Evolutionary conservation across 176 grass and related monocot genomes (phyloP).

Genomic region (Ananas comosus): DNA sequence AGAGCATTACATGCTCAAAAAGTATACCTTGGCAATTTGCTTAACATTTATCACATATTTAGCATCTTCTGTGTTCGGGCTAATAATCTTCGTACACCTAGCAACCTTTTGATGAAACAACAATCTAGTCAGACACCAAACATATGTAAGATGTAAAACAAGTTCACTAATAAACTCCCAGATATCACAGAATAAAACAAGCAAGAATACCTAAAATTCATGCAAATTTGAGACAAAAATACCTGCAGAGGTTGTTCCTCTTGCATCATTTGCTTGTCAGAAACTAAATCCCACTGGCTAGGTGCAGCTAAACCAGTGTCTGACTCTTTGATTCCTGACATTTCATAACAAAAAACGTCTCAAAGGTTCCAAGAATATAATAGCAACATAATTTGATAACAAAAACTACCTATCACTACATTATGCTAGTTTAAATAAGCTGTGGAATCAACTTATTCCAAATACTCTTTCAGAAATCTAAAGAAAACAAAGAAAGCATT

Average conservation of each 20-base stretch:
- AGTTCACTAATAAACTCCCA: not conserved
- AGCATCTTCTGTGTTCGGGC: conserved; percentile 83
- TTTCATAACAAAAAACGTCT: not conserved
- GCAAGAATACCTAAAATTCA: not conserved
- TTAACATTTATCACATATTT: conserved; percentile 99
- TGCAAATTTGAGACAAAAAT: not conserved
- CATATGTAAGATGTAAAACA: not conserved
- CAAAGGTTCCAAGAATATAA: not conserved
- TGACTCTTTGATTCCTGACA: too few relatives aligned
- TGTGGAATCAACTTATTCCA: too few relatives aligned
- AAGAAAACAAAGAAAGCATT: too few relatives aligned
- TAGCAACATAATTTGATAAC: not conserved
- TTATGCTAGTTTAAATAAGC: not conserved
- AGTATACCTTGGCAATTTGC: conserved; percentile 89
- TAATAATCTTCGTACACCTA: conserved; percentile 97
- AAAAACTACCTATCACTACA: not conserved
- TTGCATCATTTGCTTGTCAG: conserved; percentile 99
- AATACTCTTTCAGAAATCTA: too few relatives aligned
- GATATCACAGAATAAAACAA: not conserved
- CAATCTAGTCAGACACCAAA: too few relatives aligned
- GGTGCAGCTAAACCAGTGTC: conserved; percentile 78
- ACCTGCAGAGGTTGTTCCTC: conserved; percentile 85
- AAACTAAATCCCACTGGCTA: conserved; percentile 93
- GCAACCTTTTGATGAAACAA: conserved; percentile 44
- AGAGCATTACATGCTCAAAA: not conserved